These are phyloP conservation scores for Cladosporium austrohemisphaericum DNA, from an alignment of 2,329 filamentous ascomycete genomes.

Conservation along the genomic window DNA sequence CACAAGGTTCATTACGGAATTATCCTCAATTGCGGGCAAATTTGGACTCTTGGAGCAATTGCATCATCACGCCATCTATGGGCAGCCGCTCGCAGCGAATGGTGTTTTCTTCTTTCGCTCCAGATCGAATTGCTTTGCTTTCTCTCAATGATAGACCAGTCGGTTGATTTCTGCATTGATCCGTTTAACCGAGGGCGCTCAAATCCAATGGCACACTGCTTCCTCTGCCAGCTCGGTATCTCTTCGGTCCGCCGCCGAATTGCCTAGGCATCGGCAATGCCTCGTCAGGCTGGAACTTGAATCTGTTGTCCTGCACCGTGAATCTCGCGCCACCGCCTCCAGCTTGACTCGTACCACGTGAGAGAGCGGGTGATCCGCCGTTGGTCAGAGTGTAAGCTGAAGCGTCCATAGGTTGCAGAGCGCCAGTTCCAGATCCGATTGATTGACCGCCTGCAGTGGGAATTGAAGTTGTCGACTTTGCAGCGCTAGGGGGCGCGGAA, in stretches of 20 bases:
- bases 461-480: slow-evolving; percentile 19
- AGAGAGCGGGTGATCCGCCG: slow-evolving; percentile 4
- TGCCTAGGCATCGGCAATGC: slow-evolving; percentile 80
- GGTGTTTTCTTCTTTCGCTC: too few species aligned
- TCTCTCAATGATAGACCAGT: not conserved
- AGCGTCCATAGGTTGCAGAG: slow-evolving; percentile 15
- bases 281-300: slow-evolving; percentile 80
- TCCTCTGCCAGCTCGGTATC: slow-evolving; percentile 84
- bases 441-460: slow-evolving; percentile 27
- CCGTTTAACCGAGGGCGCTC: slow-evolving; percentile 50
- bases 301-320: slow-evolving; percentile 72
- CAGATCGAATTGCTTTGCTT: too few species aligned
- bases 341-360: not conserved
- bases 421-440: not conserved
- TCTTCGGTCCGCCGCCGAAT: slow-evolving; percentile 69
- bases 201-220: slow-evolving; percentile 92
- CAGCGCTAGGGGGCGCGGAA: slow-evolving; percentile 16
- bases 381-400: slow-evolving; percentile 15
- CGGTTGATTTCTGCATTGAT: too few species aligned
- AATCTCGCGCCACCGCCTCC: slow-evolving; percentile 27
- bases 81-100: too few species aligned
- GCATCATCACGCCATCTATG: too few species aligned
- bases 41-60: too few species aligned
- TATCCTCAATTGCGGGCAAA: too few species aligned
- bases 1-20: too few species aligned